A percentile compares a stretch with the other conserved stretches of the same genome.
Evolutionary conservation across 805 yeast species (phyloP).

Genomic region (Nakazawaea ambrosiae): DNA sequence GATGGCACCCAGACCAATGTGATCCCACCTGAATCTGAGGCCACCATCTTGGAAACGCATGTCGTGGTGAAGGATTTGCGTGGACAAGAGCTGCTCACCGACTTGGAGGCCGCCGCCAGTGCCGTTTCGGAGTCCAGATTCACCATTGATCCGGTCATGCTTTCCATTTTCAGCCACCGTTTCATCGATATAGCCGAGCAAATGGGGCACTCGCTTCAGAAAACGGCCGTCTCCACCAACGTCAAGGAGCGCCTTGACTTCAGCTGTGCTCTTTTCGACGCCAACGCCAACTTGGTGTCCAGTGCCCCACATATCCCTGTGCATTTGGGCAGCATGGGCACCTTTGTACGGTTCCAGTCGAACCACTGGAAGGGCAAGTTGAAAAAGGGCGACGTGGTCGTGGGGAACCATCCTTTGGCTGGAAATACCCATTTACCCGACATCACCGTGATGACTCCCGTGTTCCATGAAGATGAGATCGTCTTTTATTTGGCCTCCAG

Average conservation of each 20-base stretch:
- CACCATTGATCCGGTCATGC: slow-evolving; percentile 56
- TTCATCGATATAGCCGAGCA: slow-evolving; percentile 91
- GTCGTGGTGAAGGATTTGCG: slow-evolving; percentile 37
- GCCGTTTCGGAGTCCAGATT: slow-evolving; percentile 20
- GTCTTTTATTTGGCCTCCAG: slow-evolving; percentile 89
- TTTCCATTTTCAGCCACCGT: slow-evolving; percentile 75
- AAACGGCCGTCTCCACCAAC: slow-evolving; percentile 75
- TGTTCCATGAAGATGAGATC: slow-evolving; percentile 53
- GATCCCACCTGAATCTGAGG: slow-evolving; percentile 54
- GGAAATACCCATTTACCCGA: slow-evolving; percentile 91
- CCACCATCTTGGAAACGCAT: slow-evolving; percentile 53
- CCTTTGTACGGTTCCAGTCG: slow-evolving; percentile 65
- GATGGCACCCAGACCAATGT: slow-evolving; percentile 80
- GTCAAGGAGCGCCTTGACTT: slow-evolving; percentile 80
- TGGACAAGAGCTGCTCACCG: slow-evolving; percentile 3
- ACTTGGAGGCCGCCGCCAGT: no score
- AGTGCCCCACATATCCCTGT: slow-evolving; percentile 89
- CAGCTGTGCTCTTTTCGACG: slow-evolving; percentile 77
- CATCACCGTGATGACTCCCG: slow-evolving; percentile 89
- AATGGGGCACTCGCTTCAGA: slow-evolving; percentile 76
- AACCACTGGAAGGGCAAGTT: slow-evolving; percentile 57
- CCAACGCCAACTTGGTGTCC: slow-evolving; percentile 73
- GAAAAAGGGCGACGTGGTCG: slow-evolving; percentile 66
- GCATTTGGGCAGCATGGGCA: slow-evolving; percentile 81
- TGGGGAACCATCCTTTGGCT: slow-evolving; percentile 73